These are phyloP conservation scores for Boechera stricta DNA, from an alignment of 345 rosid genomes.

Conservation along the genomic window DNA sequence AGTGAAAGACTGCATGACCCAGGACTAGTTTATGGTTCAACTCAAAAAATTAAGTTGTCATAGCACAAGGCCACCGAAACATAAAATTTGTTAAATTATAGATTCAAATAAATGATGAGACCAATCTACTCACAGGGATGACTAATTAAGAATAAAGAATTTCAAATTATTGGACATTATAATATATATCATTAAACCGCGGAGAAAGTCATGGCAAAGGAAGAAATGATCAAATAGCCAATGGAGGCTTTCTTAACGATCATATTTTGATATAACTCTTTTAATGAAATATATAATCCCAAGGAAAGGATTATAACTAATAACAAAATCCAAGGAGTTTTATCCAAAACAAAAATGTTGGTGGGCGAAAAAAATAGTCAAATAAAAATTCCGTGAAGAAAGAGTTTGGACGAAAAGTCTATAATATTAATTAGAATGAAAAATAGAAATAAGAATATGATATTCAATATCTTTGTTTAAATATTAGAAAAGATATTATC, in stretches of 20 bases:
- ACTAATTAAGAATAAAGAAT: constrained; percentile 26
- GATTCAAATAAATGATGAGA: constrained; percentile 21
- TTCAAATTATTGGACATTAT: constrained; percentile 32
- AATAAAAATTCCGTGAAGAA: neutral
- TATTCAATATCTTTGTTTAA: neutral
- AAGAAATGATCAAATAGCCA: constrained; percentile 32
- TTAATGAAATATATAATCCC: no score
- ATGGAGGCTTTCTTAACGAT: constrained; percentile 35
- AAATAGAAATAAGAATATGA: neutral
- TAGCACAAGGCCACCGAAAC: constrained; percentile 17
- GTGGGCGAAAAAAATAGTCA: constrained; percentile 12
- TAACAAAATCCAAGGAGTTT: neutral
- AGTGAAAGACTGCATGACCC: constrained; percentile 32
- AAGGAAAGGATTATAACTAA: no score
- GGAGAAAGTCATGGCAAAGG: constrained; percentile 1
- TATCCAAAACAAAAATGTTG: constrained; percentile 1
- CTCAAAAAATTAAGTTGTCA: constrained; percentile 12
- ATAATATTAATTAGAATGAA: neutral
- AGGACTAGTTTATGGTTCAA: constrained; percentile 36
- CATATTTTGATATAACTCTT: neutral
- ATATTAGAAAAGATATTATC: neutral
- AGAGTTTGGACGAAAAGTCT: constrained; percentile 12
- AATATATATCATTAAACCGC: neutral
- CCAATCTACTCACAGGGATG: constrained; percentile 31
- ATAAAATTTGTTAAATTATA: constrained; percentile 15